phyloP scores from a whole-genome alignment of 106 monocot genomes.

The Dendrobium huoshanense region DNA sequence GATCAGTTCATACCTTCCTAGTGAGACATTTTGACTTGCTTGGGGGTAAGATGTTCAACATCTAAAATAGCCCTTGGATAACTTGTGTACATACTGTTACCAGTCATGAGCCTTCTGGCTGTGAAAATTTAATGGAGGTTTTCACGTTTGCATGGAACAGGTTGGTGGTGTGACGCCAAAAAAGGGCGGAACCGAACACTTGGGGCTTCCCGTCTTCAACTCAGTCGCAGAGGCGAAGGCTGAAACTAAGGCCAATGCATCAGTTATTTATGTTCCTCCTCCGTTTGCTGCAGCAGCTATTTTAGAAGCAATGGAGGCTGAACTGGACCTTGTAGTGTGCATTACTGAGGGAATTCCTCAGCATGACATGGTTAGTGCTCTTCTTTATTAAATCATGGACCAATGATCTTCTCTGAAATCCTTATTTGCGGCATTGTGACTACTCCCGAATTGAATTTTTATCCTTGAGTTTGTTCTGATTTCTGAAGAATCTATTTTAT shows the following conservation, averaged over 20 bases:
- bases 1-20: not conserved
- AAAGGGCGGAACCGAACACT: slow-evolving; percentile 92
- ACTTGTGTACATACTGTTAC: not conserved
- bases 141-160: slow-evolving; percentile 24
- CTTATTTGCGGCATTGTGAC: not conserved
- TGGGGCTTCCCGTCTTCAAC: slow-evolving; percentile 91
- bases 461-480: not conserved
- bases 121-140: not conserved
- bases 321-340: slow-evolving; percentile 85
- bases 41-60: not conserved
- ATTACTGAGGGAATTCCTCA: slow-evolving; percentile 93
- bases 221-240: slow-evolving; percentile 89
- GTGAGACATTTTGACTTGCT: not conserved
- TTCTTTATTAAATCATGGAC: not conserved
- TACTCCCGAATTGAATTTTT: not conserved
- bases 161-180: slow-evolving; percentile 96
- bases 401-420: not conserved
- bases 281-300: slow-evolving; percentile 97
- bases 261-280: slow-evolving; percentile 90
- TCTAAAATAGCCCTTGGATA: not conserved
- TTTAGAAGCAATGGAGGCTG: slow-evolving; percentile 90
- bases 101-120: not conserved
- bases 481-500: not conserved
- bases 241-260: slow-evolving; percentile 96
- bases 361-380: slow-evolving; percentile 66